A percentile compares a stretch with the other conserved stretches of the same genome.
Conservation (phyloP, 2,329 filamentous ascomycete species). For the Sporothrix variecibatus region DNA sequence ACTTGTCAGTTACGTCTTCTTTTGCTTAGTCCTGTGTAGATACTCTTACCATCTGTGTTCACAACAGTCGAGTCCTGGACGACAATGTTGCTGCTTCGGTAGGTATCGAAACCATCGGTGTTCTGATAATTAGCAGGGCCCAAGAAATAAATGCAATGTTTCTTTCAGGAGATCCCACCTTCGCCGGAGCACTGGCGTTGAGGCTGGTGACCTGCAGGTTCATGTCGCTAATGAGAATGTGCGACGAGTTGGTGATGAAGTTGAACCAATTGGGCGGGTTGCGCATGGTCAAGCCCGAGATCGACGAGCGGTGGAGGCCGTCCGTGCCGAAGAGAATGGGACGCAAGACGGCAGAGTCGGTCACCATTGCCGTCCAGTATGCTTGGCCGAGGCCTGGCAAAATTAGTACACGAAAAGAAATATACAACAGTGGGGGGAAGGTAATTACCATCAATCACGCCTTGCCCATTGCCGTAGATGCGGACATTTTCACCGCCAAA, state of each 20-base stretch:
- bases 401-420: background rate
- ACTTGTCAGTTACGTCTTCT: background rate
- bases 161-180: background rate
- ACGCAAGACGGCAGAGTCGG: constrained; percentile 57
- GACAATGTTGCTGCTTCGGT: constrained; percentile 59
- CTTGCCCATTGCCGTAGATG: constrained; percentile 55
- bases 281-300: background rate
- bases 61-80: constrained; percentile 65
- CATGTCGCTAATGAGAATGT: constrained; percentile 58
- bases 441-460: background rate
- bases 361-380: constrained; percentile 63
- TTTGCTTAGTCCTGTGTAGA: background rate
- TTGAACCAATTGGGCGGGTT: constrained; percentile 7
- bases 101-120: constrained; percentile 64
- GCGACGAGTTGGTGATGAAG: background rate
- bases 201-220: constrained; percentile 61
- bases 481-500: constrained; percentile 67
- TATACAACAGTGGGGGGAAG: background rate
- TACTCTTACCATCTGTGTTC: constrained; percentile 55
- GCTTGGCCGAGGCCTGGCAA: background rate
- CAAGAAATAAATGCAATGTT: background rate
- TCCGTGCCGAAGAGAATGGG: constrained; percentile 63
- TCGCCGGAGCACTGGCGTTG: constrained; percentile 52
- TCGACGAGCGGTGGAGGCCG: constrained; percentile 47
- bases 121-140: constrained; percentile 52